These are phyloP conservation scores for Penicillium sp. DNA, from an alignment of 2,329 filamentous ascomycete species.

Conservation along the genomic window DNA sequence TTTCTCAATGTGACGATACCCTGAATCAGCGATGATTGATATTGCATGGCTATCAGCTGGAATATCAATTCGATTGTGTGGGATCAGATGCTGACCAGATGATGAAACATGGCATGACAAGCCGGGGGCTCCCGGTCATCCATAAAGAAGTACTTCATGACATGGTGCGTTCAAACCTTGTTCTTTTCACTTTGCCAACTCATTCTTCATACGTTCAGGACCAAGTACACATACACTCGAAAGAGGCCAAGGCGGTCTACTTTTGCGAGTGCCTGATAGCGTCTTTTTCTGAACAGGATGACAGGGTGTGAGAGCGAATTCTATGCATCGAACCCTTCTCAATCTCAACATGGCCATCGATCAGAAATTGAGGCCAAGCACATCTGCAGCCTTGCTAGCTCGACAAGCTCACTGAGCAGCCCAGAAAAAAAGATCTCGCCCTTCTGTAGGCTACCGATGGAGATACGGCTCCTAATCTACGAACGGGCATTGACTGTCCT, in stretches of 20 bases:
- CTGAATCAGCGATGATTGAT: background rate
- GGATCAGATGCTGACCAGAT: background rate
- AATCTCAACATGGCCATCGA: background rate
- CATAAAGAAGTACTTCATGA: background rate
- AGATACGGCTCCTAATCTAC: constrained; percentile 37
- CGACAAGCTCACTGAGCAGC: background rate
- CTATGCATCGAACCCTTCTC: background rate
- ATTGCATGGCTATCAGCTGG: background rate
- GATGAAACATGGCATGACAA: background rate
- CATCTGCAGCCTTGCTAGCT: background rate
- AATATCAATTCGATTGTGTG: background rate
- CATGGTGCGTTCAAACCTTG: background rate
- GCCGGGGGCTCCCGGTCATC: background rate
- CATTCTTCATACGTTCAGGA: background rate
- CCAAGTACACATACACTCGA: background rate
- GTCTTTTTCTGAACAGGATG: background rate
- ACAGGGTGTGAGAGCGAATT: background rate
- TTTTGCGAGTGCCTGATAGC: background rate
- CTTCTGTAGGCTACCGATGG: constrained; percentile 29
- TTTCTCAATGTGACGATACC: background rate
- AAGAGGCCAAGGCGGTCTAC: background rate
- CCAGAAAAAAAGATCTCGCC: constrained; percentile 7
- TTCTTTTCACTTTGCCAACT: background rate
- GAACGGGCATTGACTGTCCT: constrained; percentile 31
- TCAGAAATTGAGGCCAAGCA: background rate